A percentile compares a stretch with the other conserved stretches of the same genome.
phyloP scores from a whole-genome alignment of 805 yeast species.

The Tetrapisispora iriomotensis region DNA sequence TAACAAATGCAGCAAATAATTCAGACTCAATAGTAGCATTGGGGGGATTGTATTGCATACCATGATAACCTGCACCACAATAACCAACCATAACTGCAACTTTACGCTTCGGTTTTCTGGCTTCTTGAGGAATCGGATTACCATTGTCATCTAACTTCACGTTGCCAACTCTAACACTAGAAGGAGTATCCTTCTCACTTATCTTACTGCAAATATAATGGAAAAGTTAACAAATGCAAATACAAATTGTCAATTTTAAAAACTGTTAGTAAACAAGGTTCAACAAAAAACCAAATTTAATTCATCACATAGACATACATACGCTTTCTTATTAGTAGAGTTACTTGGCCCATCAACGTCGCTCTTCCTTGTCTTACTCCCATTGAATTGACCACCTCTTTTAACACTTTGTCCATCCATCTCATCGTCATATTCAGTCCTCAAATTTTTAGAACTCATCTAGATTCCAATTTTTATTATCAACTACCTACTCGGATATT shows the following conservation, averaged over 20 bases:
- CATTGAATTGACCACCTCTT: slow-evolving; percentile 34
- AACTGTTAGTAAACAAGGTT: neutral
- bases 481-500: too few relatives aligned
- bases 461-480: too few relatives aligned
- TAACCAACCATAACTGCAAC: slow-evolving; percentile 88
- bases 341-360: slow-evolving; percentile 13
- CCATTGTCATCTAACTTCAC: slow-evolving; percentile 46
- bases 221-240: neutral
- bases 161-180: slow-evolving; percentile 6
- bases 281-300: neutral
- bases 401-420: slow-evolving; percentile 33
- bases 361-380: slow-evolving; percentile 24
- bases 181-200: slow-evolving; percentile 4
- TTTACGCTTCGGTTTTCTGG: slow-evolving; percentile 75
- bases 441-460: slow-evolving; percentile 18
- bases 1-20: slow-evolving; percentile 67
- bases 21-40: slow-evolving; percentile 85
- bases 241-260: neutral
- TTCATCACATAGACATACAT: slow-evolving; percentile 12
- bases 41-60: slow-evolving; percentile 89
- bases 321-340: slow-evolving; percentile 20
- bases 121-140: slow-evolving; percentile 46
- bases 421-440: slow-evolving; percentile 28
- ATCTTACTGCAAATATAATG: slow-evolving; percentile 6
- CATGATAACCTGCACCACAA: slow-evolving; percentile 94